Conservation (phyloP, 768 basidiomycete genomes). For the Leccinum pellstonianum region DNA sequence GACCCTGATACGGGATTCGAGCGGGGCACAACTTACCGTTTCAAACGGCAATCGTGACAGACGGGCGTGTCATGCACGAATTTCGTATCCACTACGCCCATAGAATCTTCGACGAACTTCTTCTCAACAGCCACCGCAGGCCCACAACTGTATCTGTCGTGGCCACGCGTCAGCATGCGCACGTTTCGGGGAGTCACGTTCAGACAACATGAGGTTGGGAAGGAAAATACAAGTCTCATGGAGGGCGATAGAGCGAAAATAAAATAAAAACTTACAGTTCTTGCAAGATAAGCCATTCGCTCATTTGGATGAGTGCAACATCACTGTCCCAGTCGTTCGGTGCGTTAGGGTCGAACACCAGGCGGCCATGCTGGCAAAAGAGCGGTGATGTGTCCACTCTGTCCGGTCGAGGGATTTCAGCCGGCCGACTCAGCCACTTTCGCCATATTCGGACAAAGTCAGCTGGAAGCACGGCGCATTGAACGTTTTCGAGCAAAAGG, state of each 20-base stretch:
- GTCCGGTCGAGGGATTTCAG: slow-evolving; percentile 56
- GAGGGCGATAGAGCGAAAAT: slow-evolving; percentile 6
- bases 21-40: slow-evolving; percentile 42
- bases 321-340: slow-evolving; percentile 56
- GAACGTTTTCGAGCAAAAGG: slow-evolving; percentile 45
- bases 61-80: slow-evolving; percentile 53
- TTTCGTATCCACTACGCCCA: slow-evolving; percentile 31
- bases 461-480: slow-evolving; percentile 58
- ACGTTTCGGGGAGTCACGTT: slow-evolving; percentile 4
- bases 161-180: slow-evolving; percentile 19
- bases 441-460: slow-evolving; percentile 68
- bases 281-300: slow-evolving; percentile 64
- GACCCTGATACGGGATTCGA: slow-evolving; percentile 13
- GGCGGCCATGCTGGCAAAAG: slow-evolving; percentile 63
- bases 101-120: slow-evolving; percentile 22
- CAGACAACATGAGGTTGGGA: slow-evolving; percentile 9
- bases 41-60: slow-evolving; percentile 59
- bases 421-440: slow-evolving; percentile 63
- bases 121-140: slow-evolving; percentile 53
- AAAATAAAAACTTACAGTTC: slow-evolving; percentile 46
- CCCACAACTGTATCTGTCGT: slow-evolving; percentile 54
- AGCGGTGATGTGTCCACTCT: slow-evolving; percentile 58
- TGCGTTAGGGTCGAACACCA: slow-evolving; percentile 66
- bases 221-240: not conserved
- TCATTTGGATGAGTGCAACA: slow-evolving; percentile 53